phyloP scores from a whole-genome alignment of 2,329 filamentous ascomycete species.

The Ascochyta pisi region DNA sequence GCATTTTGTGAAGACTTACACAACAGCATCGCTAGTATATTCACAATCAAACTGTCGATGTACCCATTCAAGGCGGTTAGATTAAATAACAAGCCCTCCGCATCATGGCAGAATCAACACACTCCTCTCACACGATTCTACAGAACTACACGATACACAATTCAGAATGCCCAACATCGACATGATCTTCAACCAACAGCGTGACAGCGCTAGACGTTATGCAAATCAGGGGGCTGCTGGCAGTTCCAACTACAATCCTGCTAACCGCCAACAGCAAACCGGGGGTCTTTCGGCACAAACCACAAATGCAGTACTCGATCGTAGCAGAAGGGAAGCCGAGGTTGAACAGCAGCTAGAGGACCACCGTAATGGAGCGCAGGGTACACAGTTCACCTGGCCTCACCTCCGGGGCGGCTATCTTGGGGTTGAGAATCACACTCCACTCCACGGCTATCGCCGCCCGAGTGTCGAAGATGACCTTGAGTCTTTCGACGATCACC shows the following conservation, averaged over 20 bases:
- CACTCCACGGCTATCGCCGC: not conserved
- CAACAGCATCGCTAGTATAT: too few species aligned
- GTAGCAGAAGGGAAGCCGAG: not conserved
- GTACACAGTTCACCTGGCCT: too few species aligned
- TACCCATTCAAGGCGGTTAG: too few species aligned
- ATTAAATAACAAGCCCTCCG: not conserved
- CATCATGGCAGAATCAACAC: not conserved
- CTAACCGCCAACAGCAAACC: not conserved
- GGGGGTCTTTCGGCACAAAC: too few species aligned
- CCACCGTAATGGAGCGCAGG: not conserved
- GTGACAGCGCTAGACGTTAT: not conserved
- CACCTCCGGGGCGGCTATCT: not conserved
- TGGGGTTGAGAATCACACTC: not conserved
- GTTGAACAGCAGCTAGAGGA: not conserved
- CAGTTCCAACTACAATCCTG: not conserved
- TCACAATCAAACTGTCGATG: too few species aligned
- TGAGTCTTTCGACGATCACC: not conserved
- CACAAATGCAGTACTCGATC: too few species aligned
- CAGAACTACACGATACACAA: not conserved
- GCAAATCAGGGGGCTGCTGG: not conserved
- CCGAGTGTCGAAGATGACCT: not conserved
- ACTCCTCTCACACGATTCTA: too few species aligned
- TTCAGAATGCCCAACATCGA: not conserved
- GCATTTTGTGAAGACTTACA: not conserved
- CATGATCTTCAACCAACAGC: not conserved